Percentiles rank a stretch among this genome's conserved stretches.
phyloP scores from a whole-genome alignment of 352 stramenopile genomes.

The Phytophthora chlamydospora region DNA sequence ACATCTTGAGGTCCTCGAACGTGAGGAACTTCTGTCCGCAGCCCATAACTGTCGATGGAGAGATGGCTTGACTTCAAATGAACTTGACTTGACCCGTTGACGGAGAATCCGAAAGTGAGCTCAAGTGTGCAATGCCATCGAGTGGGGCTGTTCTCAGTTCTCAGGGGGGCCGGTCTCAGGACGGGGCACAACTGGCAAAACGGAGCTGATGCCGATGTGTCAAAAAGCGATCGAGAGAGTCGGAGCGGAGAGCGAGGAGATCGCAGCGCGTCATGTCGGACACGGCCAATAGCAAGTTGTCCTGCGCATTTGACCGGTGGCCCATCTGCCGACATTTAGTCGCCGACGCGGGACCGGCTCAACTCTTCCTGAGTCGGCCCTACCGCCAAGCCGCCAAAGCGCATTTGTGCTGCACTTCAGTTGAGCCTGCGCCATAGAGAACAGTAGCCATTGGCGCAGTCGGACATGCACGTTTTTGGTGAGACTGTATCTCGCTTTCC shows the following conservation, averaged over 20 bases:
- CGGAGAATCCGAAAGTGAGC: conserved; percentile 32
- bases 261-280: neutral
- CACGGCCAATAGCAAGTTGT: no score
- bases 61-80: neutral
- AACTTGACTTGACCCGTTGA: conserved; percentile 15
- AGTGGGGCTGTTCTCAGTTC: conserved; percentile 1
- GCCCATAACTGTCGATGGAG: conserved; percentile 16
- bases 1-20: conserved; percentile 55
- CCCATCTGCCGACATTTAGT: no score
- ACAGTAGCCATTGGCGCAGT: no score
- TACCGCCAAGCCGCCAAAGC: no score
- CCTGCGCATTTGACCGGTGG: conserved; percentile 8
- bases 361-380: no score
- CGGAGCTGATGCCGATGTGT: conserved; percentile 14
- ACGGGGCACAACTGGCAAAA: conserved; percentile 20
- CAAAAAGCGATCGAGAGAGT: conserved; percentile 17
- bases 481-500: conserved; percentile 12
- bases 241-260: conserved; percentile 9
- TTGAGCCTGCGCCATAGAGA: no score
- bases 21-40: conserved; percentile 44
- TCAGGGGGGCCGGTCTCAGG: no score
- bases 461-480: no score
- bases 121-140: neutral
- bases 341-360: no score
- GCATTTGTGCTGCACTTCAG: no score